Percentiles rank a stretch among this genome's conserved stretches.
phyloP scores from a whole-genome alignment of 192 early-diverging fungal genomes.

The Linderina pennispora region DNA sequence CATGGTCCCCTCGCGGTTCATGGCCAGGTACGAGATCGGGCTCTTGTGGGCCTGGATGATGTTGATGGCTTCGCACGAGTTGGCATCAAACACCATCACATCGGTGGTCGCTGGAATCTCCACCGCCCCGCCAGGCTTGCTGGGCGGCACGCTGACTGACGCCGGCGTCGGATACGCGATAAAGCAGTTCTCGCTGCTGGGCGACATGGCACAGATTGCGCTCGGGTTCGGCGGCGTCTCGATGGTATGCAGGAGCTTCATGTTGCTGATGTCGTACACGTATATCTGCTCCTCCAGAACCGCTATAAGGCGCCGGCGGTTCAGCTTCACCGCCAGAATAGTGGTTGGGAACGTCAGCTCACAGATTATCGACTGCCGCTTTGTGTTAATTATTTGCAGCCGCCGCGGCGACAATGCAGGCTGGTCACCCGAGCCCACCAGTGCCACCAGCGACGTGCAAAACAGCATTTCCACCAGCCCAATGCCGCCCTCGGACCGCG shows the following conservation, averaged over 20 bases:
- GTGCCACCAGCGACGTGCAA: slow-evolving; percentile 91
- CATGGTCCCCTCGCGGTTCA: slow-evolving; percentile 88
- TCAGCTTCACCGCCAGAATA: slow-evolving; percentile 93
- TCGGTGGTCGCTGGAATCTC: slow-evolving; percentile 47
- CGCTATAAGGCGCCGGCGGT: slow-evolving; percentile 87
- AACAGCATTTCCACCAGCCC: slow-evolving; percentile 98
- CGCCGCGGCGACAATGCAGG: slow-evolving; percentile 79
- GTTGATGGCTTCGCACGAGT: slow-evolving; percentile 81
- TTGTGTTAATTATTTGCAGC: slow-evolving; percentile 95
- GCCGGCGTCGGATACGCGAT: slow-evolving; percentile 88
- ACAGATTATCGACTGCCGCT: slow-evolving; percentile 96
- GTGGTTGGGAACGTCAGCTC: slow-evolving; percentile 92
- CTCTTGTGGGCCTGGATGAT: slow-evolving; percentile 96
- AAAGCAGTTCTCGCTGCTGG: slow-evolving; percentile 90
- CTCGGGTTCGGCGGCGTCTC: slow-evolving; percentile 88
- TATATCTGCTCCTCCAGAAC: slow-evolving; percentile 95
- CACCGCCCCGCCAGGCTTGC: slow-evolving; percentile 29
- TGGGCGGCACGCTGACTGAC: slow-evolving; percentile 52
- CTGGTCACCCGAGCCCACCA: slow-evolving; percentile 92
- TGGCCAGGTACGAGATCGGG: slow-evolving; percentile 76
- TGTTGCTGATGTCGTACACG: slow-evolving; percentile 97
- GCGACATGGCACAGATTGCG: slow-evolving; percentile 88
- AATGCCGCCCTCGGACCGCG: slow-evolving; percentile 83
- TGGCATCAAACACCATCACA: slow-evolving; percentile 89
- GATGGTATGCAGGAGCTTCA: slow-evolving; percentile 94